Evolutionary conservation across 345 rosid genomes (phyloP), one percentile per base, ranked within the genome.

Genomic region (Turritis glabra): DNA sequence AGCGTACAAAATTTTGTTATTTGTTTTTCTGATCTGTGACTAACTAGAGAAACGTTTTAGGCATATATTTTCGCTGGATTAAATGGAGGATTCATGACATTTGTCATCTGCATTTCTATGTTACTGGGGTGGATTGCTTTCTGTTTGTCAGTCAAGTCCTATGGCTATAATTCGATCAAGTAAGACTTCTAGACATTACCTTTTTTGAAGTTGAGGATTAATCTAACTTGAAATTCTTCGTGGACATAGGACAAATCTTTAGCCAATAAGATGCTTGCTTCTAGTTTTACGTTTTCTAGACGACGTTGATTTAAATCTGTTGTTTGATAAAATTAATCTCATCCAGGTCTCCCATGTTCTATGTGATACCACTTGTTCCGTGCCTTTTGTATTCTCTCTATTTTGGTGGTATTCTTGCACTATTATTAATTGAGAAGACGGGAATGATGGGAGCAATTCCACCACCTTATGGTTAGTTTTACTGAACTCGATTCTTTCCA

Each of bases 371-470:
- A 84, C 80, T 89, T 57, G 67, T 88, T 80, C 98, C 99, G 7
- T 88, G 90, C 83, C 81, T 95, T 81, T 19, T 83, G 35, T 92
- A 87, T 77, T 52, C 86, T 2, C 80, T 84, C 75, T 90, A 95
- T 77, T 95, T 92, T 86, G 83, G 92, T 59, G 99, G 96, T 48
- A 82, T 90, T 77, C 88, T 95, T 72, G 66, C 80, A 70, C 91
- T 89, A 78, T 82, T 92, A 79, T 79, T 95, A 78, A 83, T 90
- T 54, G 98, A 95, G 93, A 95, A 90, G 96, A 85, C 88, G 85
- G 97, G 99, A 51, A 95, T 95, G 98, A 89, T 95, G 92, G 98
- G 99, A 60, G 76, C 88, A 64, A 37, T 88, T 80, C 92, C 96
- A 76, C 92, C 93, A 32, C 99, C 99, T 2, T 92, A 85, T 64